Conservation (phyloP, 345 rosid species). For the Salix suchowensis region DNA sequence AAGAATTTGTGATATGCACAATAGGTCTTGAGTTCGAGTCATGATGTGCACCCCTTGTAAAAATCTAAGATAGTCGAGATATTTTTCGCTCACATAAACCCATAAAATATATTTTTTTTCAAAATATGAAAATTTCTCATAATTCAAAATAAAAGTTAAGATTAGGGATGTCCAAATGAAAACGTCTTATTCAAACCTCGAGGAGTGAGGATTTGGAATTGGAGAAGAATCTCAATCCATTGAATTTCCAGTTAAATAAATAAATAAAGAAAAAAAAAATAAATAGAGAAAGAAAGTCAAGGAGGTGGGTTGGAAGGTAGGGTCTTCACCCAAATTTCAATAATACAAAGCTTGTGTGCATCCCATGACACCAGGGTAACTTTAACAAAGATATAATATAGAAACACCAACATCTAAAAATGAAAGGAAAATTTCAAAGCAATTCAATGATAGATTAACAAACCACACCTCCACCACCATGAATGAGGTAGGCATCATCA, state of each 20-base stretch:
- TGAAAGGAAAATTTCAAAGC: background rate
- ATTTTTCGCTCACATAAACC: too few species aligned
- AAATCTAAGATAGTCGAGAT: too few species aligned
- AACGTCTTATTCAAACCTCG: background rate
- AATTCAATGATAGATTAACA: background rate
- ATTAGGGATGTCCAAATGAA: background rate
- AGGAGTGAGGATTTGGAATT: background rate
- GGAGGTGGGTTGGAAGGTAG: background rate
- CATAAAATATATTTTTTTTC: too few species aligned
- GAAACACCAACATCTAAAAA: background rate
- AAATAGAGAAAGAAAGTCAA: too few species aligned
- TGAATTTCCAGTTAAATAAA: background rate
- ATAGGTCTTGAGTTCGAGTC: accelerated
- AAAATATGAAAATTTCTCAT: too few species aligned
- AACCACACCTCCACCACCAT: background rate
- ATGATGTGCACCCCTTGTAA: too few species aligned
- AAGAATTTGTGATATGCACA: accelerated
- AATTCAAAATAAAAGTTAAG: background rate
- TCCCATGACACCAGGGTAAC: background rate
- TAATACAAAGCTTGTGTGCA: background rate
- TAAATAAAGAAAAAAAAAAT: too few species aligned
- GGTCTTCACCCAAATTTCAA: background rate
- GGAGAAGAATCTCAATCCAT: background rate
- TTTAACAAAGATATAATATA: background rate
- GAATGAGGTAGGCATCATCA: background rate